Conservation (phyloP, 345 rosid species). For the Raphanus sativus region DNA sequence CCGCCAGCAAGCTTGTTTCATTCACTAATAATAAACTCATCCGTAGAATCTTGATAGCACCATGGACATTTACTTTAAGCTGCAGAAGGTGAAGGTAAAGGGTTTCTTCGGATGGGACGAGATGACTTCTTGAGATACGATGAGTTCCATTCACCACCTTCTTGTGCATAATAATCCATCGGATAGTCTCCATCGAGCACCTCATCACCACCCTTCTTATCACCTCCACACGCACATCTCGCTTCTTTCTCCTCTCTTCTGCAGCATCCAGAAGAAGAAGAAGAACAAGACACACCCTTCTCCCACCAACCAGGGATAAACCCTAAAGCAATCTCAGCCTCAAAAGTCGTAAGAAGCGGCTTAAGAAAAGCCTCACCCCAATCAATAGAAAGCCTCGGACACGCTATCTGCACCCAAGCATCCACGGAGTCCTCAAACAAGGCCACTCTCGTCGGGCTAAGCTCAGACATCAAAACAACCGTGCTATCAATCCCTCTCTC, state of each 20-base stretch:
- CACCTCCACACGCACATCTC: conserved; percentile 40
- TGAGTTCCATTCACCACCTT: conserved; percentile 97
- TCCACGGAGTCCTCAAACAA: conserved; percentile 83
- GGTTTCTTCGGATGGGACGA: conserved; percentile 45
- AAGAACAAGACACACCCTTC: conserved; percentile 28
- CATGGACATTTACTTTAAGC: conserved; percentile 12
- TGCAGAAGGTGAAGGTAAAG: conserved; percentile 29
- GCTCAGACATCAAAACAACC: conserved; percentile 80
- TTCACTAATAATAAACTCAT: not conserved
- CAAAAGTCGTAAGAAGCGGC: conserved; percentile 80
- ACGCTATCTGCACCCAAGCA: conserved; percentile 96
- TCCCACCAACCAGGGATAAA: conserved; percentile 86
- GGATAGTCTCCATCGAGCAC: conserved; percentile 63
- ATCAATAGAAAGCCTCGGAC: conserved; percentile 91
- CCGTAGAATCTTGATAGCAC: conserved; percentile 10
- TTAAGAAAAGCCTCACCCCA: conserved; percentile 92
- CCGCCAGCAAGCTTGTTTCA: not conserved
- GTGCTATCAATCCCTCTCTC: conserved; percentile 60
- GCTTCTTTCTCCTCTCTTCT: conserved; percentile 25
- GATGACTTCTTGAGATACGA: conserved; percentile 65
- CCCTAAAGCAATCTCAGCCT: conserved; percentile 86
- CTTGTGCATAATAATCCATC: conserved; percentile 95
- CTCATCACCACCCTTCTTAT: conserved; percentile 26
- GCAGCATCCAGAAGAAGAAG: conserved; percentile 30
- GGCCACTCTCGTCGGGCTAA: conserved; percentile 66